phyloP scores from a whole-genome alignment of 768 basidiomycete genomes.

The Mycena maculata region DNA sequence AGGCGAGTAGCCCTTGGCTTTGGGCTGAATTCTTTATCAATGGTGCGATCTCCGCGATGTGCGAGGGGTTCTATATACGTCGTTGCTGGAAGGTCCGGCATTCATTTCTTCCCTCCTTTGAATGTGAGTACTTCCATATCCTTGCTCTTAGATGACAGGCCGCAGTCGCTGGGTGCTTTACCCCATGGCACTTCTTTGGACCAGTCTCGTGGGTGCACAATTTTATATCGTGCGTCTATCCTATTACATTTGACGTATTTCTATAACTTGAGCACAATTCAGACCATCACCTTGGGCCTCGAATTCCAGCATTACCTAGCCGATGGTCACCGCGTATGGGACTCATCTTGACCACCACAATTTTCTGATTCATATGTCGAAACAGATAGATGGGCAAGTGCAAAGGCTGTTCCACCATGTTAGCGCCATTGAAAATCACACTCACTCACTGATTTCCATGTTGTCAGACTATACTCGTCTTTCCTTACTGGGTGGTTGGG shows the following conservation, averaged over 20 bases:
- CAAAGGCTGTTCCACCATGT: constrained; percentile 45
- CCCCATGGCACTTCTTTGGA: constrained; percentile 47
- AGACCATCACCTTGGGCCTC: constrained; percentile 23
- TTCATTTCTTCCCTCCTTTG: neutral
- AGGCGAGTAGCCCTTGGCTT: constrained; percentile 54
- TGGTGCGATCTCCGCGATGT: constrained; percentile 57
- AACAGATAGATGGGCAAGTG: constrained; percentile 1
- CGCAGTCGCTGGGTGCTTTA: constrained; percentile 50
- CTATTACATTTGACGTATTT: neutral
- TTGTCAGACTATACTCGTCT: constrained; percentile 53
- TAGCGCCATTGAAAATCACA: neutral
- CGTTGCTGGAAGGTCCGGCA: constrained; percentile 62
- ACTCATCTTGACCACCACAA: neutral
- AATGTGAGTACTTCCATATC: neutral
- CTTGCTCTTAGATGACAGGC: constrained; percentile 52
- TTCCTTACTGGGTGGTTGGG: constrained; percentile 60
- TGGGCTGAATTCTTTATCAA: constrained; percentile 62
- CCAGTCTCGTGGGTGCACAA: constrained; percentile 52
- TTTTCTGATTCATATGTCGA: neutral
- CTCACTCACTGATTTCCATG: neutral
- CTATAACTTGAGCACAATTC: neutral
- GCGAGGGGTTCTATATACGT: constrained; percentile 61
- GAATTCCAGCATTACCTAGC: constrained; percentile 25
- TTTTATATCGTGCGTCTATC: constrained; percentile 49
- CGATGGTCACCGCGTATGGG: neutral